Evolutionary conservation across 192 early-diverging fungal genomes (phyloP).

Genomic region (Mortierella antarctica): DNA sequence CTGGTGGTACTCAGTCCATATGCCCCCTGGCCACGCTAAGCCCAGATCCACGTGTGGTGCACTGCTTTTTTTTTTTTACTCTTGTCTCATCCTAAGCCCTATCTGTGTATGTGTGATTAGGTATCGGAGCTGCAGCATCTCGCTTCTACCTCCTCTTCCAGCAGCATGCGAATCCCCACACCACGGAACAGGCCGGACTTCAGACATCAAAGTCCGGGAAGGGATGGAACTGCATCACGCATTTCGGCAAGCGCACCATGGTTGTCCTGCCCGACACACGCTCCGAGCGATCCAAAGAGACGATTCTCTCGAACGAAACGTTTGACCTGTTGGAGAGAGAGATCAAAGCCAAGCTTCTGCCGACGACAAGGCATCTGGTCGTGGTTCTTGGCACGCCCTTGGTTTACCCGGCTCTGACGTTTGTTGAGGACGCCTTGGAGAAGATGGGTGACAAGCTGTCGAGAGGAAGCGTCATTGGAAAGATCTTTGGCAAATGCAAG

Average conservation of each 20-base stretch:
- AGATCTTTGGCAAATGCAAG: slow-evolving; percentile 68
- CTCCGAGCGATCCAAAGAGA: slow-evolving; percentile 73
- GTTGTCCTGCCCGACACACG: slow-evolving; percentile 78
- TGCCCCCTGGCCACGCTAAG: neutral
- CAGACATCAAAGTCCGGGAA: slow-evolving; percentile 44
- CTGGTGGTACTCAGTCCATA: neutral
- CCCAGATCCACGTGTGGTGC: neutral
- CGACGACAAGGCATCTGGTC: slow-evolving; percentile 72
- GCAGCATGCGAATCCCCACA: slow-evolving; percentile 74
- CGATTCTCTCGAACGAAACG: slow-evolving; percentile 67
- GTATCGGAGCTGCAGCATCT: slow-evolving; percentile 71
- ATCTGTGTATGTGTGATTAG: slow-evolving; percentile 9
- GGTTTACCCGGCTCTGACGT: slow-evolving; percentile 77
- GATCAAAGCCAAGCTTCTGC: slow-evolving; percentile 62
- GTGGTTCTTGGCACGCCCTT: slow-evolving; percentile 80
- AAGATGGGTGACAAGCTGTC: slow-evolving; percentile 51
- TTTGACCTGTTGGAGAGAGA: slow-evolving; percentile 70
- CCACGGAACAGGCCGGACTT: slow-evolving; percentile 69
- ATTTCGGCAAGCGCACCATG: slow-evolving; percentile 73
- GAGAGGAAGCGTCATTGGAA: slow-evolving; percentile 63
- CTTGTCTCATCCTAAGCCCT: neutral
- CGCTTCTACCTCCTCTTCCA: slow-evolving; percentile 90
- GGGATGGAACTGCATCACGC: slow-evolving; percentile 72
- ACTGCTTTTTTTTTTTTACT: neutral
- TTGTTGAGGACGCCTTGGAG: slow-evolving; percentile 74